Evolutionary conservation across 2,329 filamentous ascomycete genomes (phyloP), one percentile per base, ranked within the genome.

Genomic region (Ceratocystis eucalypticola): DNA sequence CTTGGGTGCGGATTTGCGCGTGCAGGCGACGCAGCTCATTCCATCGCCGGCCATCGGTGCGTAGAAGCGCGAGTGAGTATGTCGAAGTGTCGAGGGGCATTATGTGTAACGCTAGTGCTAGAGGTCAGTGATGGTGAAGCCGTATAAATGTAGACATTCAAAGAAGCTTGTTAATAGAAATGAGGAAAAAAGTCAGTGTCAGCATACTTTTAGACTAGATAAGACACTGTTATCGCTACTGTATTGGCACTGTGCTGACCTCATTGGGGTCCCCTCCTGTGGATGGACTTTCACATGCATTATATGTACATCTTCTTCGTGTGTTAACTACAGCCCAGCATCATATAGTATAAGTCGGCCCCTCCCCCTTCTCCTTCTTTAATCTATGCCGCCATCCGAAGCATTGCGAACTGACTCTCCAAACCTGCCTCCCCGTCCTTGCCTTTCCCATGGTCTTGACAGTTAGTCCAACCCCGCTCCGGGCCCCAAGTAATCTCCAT

Each of bases 11-110:
- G 73, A 99, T 91, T 76, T 95, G 89, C 61, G 89, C 93, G 73
- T 91, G 86, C 63, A 96, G 83, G 6, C 90, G 86, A 33, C 94
- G 91, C 48, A 99, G 84, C 76, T 99, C 94, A 78, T 99, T 97
- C 94, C 94, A 99, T 71, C 94, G 86, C 69, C 94, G 87, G 69
- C 89, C 88, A 73, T 88, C 93, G 70, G 90, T 86, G 73, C 88
- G 88, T 69, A 92, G 82, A 65, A 94, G 88, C 69, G 91, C 91
- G 69, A 96, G 84, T 62, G 86, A 85, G 80, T 96, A 97, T 64
- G 89, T 91, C 12, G 90, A 93, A 6, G 91, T 96, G 77, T 96
- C 93, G 75, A 97, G 89, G 67, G 93, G 92, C 93, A 96, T 96
- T 20, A 33, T 55, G 44, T 33, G 12, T n/a, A 41, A 50, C 22